Evolutionary conservation across 192 early-diverging fungal genomes (phyloP).

Genomic region (Cladochytrium replicatum): DNA sequence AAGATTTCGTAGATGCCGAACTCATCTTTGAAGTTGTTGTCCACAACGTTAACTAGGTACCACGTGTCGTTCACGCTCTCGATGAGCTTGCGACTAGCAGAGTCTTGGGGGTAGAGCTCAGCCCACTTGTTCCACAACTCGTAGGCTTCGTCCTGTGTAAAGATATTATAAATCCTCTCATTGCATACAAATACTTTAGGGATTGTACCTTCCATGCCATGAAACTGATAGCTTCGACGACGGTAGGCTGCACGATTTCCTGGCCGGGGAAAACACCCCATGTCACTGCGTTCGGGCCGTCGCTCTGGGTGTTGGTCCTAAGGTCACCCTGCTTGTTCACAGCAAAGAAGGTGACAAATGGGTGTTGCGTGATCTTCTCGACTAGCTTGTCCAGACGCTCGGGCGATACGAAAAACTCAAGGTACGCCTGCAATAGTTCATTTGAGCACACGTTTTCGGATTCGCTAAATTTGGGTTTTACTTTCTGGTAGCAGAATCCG

Average conservation of each 20-base stretch:
- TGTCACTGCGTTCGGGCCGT: slow-evolving; percentile 90
- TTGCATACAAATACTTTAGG: too few species aligned
- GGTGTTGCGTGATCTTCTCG: slow-evolving; percentile 52
- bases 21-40: slow-evolving; percentile 81
- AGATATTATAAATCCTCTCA: background rate
- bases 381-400: slow-evolving; percentile 57
- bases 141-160: slow-evolving; percentile 74
- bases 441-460: too few species aligned
- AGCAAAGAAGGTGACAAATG: slow-evolving; percentile 76
- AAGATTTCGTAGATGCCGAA: slow-evolving; percentile 64
- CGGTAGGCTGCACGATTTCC: slow-evolving; percentile 92
- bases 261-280: slow-evolving; percentile 98
- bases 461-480: too few species aligned
- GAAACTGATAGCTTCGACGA: slow-evolving; percentile 81
- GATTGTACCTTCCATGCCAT: slow-evolving; percentile 82
- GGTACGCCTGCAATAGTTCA: too few species aligned
- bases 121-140: slow-evolving; percentile 88
- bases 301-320: slow-evolving; percentile 74
- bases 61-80: slow-evolving; percentile 55
- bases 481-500: slow-evolving; percentile 92
- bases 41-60: slow-evolving; percentile 89
- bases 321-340: slow-evolving; percentile 85
- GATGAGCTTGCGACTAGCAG: slow-evolving; percentile 46
- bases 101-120: slow-evolving; percentile 46
- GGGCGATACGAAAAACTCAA: slow-evolving; percentile 89